A percentile compares a stretch with the other conserved stretches of the same genome.
phyloP scores from a whole-genome alignment of 2,329 filamentous ascomycete species.

The Alternaria solani region DNA sequence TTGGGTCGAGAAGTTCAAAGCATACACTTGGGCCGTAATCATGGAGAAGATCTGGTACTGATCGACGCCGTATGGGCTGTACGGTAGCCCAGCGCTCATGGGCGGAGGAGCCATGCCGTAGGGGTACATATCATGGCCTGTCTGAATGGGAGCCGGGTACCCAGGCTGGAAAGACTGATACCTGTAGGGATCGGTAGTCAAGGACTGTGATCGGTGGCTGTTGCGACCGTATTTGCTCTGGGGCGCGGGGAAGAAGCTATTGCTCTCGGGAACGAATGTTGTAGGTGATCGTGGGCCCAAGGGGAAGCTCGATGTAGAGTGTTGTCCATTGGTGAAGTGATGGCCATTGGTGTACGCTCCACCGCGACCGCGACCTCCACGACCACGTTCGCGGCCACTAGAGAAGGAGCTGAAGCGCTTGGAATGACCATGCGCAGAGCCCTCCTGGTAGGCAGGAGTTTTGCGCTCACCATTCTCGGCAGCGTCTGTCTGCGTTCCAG shows the following conservation, averaged over 20 bases:
- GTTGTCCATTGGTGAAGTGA: conserved; percentile 54
- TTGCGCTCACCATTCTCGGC: conserved; percentile 43
- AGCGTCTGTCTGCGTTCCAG: conserved; percentile 47
- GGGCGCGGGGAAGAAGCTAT: conserved; percentile 40
- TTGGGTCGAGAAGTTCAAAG: background rate
- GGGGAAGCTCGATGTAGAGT: conserved; percentile 47
- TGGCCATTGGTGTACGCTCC: conserved; percentile 49
- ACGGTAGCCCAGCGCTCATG: conserved; percentile 65
- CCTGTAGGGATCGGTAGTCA: conserved; percentile 64
- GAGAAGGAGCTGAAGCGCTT: conserved; percentile 50
- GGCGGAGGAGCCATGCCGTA: conserved; percentile 64
- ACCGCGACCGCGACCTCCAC: conserved; percentile 59
- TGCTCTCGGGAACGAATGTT: conserved; percentile 47
- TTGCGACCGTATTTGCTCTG: conserved; percentile 57
- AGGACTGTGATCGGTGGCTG: conserved; percentile 67
- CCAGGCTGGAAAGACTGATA: conserved; percentile 45
- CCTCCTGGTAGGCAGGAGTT: conserved; percentile 38
- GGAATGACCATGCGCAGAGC: conserved; percentile 35
- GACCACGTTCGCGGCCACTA: conserved; percentile 55
- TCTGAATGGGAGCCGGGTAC: conserved; percentile 54
- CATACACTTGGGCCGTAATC: conserved; percentile 68
- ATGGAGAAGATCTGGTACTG: conserved; percentile 64
- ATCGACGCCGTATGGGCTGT: conserved; percentile 64
- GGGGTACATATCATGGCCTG: conserved; percentile 64
- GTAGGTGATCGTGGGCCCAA: conserved; percentile 48